Evolutionary conservation across 108 stramenopile species (phyloP), one percentile per base, ranked within the genome.

Genomic region (Fragilariopsis cylindrus): DNA sequence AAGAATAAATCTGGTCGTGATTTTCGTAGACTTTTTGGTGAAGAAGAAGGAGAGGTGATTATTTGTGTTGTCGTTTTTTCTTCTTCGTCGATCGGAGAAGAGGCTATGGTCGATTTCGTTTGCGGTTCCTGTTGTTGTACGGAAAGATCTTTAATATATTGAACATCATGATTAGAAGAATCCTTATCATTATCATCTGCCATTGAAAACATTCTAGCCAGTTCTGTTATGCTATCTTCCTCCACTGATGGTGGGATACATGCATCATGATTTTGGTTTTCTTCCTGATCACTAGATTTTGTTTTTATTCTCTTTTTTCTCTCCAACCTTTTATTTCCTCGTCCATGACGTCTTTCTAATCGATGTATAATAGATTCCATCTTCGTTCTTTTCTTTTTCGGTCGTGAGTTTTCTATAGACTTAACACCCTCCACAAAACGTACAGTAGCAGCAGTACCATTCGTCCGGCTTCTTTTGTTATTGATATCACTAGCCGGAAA

Each of bases 1-100:
- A 94, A 91, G 81, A 94, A 90, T 1, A 92, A 70, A 62, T 92
- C 93, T 3, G 88, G 80, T 54, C 91, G 74, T 16, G 55, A 50
- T 11, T 43, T 56, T 57, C 65, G 77, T 6, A 73, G 3, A 15
- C 15, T 60, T 50, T 66, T 68, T 3, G 52, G 54, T 4, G 74
- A 44, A 45, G 52, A 67, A 18, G 77, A n/a, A 15, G 69, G 12
- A 41, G 54, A 4, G 52, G 4, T 18, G 67, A 5, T 7, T 48
- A 13, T 15, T 53, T 11, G 2, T 15, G n/a, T n/a, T n/a, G 15
- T n/a, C 7, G 5, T 7, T 57, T 57, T n/a, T 57, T 57, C 57
- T 57, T 57, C 18, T 57, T 57, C 57, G 16, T 19, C 16, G 52
- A 53, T 13, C 52, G 52, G 2, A 11, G 15, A 11, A 11, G 15